Base-by-base conservation (phyloP, 2,329 filamentous ascomycete genomes). In the Cladosporium sp. region DNA sequence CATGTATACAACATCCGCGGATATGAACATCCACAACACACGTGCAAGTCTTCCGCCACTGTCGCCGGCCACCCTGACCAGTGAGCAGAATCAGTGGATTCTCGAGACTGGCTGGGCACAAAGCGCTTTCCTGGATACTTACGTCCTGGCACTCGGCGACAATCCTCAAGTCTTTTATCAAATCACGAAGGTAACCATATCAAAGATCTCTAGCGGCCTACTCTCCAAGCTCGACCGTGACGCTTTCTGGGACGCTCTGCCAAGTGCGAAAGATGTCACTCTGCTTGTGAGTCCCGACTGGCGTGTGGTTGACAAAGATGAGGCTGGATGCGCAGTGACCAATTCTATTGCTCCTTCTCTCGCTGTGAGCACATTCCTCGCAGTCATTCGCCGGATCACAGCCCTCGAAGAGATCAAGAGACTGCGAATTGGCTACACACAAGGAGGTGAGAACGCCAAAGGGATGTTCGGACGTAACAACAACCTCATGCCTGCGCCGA, bases 71-170 rank as follows among this genome's bases (percentile, higher is more conserved):
- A 39, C 13, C 11, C 81, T 91, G n/a, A 85, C 84, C 0, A 81
- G 81, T 65, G 81, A 85, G n/a, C 89, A 91, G 73, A 86, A 84
- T 61, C 88, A 90, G 74, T 88, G 89, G 85, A 76, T 91, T 1
- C 77, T 89, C 43, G 88, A 91, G 73, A 85, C 87, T 3, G 85
- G 88, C 61, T 90, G 88, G 86, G 88, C 88, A 7, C 88, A 91
- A 68, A 81, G 85, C 62, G 88, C 88, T 21, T 88, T 91, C 73
- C 80, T 91, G 56, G 85, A 88, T 58, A 89, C 88, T 0, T 91
- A 89, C 69, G 84, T 88, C 68, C 83, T 90, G 57, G 84, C 87
- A 1, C 76, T 91, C 51, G 84, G 88, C 26, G 87, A 90, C 70
- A 89, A 89, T 66, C 78, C 79, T 5, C 69, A 72, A 5, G 82